phyloP scores from a whole-genome alignment of 106 monocot genomes.

The Narthecium ossifragum region DNA sequence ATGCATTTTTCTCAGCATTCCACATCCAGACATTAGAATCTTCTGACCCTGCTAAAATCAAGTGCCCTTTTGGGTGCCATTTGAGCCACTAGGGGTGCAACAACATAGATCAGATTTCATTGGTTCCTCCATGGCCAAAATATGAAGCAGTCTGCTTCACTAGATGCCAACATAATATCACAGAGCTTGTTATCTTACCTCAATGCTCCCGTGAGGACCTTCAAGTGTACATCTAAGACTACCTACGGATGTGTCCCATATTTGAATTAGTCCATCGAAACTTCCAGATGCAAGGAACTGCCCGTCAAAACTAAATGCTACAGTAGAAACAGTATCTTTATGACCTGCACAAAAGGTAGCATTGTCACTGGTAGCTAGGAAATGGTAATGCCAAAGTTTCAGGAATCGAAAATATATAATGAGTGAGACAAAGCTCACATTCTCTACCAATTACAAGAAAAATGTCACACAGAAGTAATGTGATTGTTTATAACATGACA shows the following conservation, averaged over 20 bases:
- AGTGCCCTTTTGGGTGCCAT: constrained; percentile 87
- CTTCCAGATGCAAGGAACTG: constrained; percentile 79
- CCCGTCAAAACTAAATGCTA: constrained; percentile 86
- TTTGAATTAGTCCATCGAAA: constrained; percentile 70
- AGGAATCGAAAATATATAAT: too few species aligned
- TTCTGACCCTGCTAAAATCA: constrained; percentile 80
- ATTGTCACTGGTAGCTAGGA: background rate
- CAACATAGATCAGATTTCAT: constrained; percentile 1
- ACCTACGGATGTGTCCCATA: constrained; percentile 60
- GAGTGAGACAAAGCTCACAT: background rate
- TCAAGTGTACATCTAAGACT: constrained; percentile 47
- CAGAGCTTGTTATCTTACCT: constrained; percentile 30
- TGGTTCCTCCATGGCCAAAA: background rate
- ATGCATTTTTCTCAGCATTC: constrained; percentile 71
- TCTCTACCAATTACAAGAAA: too few species aligned
- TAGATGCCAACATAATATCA: background rate
- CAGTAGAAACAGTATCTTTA: constrained; percentile 52
- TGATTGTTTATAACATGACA: too few species aligned
- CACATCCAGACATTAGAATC: constrained; percentile 88
- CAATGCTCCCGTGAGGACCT: constrained; percentile 66
- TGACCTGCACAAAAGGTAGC: constrained; percentile 47
- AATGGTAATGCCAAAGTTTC: background rate
- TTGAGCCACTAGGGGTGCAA: constrained; percentile 62
- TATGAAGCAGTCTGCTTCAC: background rate
- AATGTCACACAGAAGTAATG: too few species aligned